phyloP scores from a whole-genome alignment of 2,329 filamentous ascomycete species.

The Verticillium albo-atrum region DNA sequence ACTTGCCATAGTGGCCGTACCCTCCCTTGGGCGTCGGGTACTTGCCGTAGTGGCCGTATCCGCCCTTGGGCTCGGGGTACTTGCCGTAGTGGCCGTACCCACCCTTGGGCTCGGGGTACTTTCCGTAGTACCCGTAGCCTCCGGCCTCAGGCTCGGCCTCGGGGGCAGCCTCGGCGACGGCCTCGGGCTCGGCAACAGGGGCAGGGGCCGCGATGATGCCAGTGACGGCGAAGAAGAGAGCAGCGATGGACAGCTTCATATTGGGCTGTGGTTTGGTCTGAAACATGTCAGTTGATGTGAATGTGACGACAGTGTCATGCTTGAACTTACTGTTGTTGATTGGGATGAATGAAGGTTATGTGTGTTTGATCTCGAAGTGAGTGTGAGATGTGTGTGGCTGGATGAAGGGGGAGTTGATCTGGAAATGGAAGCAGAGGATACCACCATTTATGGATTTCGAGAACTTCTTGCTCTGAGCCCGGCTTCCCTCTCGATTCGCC shows the following conservation, averaged over 20 bases:
- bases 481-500: neutral
- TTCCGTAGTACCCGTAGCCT: conserved; percentile 6
- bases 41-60: conserved; percentile 6
- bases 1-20: conserved; percentile 7
- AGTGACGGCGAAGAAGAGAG: conserved; percentile 18
- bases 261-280: conserved; percentile 4
- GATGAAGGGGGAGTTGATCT: conserved; percentile 2
- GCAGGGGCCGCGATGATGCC: conserved; percentile 15
- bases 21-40: conserved; percentile 7
- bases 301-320: neutral
- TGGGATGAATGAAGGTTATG: neutral
- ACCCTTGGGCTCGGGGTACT: conserved; percentile 2
- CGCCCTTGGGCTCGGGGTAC: conserved; percentile 6
- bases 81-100: conserved; percentile 6
- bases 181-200: conserved; percentile 12
- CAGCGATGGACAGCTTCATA: conserved; percentile 24
- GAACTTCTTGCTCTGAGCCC: conserved; percentile 1
- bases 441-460: neutral
- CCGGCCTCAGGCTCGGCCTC: conserved; percentile 11
- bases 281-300: neutral
- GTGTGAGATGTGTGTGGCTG: neutral
- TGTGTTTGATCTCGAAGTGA: neutral
- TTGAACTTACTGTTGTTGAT: neutral
- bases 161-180: conserved; percentile 12
- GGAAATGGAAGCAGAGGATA: neutral